These are phyloP conservation scores for Amanita fuliginea DNA, from an alignment of 768 basidiomycete species.

Conservation along the genomic window DNA sequence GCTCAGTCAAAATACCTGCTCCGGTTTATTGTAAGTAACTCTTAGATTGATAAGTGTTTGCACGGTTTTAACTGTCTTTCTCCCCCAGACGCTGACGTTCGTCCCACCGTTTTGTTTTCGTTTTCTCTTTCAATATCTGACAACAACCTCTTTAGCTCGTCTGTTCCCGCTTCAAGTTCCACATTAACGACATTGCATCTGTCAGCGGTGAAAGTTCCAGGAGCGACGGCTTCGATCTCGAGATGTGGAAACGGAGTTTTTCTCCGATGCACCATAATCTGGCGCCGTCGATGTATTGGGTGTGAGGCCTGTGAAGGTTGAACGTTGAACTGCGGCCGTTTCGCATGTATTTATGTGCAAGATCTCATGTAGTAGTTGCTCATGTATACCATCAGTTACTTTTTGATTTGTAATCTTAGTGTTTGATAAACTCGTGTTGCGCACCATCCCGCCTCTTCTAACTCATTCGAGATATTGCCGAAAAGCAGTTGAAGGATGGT, in stretches of 20 bases:
- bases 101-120: not conserved
- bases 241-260: not conserved
- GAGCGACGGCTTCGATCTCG: not conserved
- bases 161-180: constrained; percentile 10
- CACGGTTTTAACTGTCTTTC: not conserved
- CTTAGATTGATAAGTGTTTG: not conserved
- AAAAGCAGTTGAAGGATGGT: too few species aligned
- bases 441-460: too few species aligned
- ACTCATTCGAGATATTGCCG: too few species aligned
- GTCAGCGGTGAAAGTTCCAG: not conserved
- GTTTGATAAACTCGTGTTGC: too few species aligned
- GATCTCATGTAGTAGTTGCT: too few species aligned
- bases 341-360: too few species aligned
- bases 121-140: not conserved
- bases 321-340: too few species aligned
- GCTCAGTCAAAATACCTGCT: constrained; percentile 47
- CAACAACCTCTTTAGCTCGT: constrained; percentile 8
- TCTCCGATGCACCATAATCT: not conserved
- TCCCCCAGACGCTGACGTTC: constrained; percentile 3
- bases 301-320: not conserved
- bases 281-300: not conserved
- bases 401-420: too few species aligned
- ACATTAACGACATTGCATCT: constrained; percentile 2
- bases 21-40: constrained; percentile 45
- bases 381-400: too few species aligned